Conservation (phyloP, 2,329 filamentous ascomycete genomes). For the Colletotrichum orchidophilum region DNA sequence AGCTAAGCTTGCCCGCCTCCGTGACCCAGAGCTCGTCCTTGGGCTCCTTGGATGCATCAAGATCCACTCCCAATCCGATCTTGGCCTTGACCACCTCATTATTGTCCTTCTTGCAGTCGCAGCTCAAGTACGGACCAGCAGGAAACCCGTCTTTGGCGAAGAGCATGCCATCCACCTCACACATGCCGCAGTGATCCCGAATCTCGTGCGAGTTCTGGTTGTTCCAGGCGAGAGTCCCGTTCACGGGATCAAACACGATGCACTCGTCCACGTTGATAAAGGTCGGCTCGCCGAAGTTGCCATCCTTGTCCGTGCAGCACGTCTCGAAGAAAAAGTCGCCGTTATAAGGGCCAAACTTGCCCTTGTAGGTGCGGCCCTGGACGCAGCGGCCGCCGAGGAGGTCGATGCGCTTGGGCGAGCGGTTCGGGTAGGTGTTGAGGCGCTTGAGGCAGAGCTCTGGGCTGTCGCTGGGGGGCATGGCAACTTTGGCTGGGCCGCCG, state of each 20-base stretch:
- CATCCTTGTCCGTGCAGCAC: constrained; percentile 10
- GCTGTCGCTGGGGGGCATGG: background rate
- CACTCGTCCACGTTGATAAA: constrained; percentile 7
- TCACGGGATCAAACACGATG: background rate
- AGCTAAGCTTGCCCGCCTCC: background rate
- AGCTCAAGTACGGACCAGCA: background rate
- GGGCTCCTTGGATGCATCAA: background rate
- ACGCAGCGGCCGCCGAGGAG: constrained; percentile 1
- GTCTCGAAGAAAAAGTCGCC: constrained; percentile 9
- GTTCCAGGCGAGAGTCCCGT: background rate
- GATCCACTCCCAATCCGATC: background rate
- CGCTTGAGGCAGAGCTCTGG: constrained; percentile 7
- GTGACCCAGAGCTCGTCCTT: background rate
- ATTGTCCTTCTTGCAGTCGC: background rate
- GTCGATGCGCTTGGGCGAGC: background rate
- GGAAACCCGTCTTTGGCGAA: background rate
- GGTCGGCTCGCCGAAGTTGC: background rate
- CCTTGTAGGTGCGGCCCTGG: constrained; percentile 6
- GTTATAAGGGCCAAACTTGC: constrained; percentile 7
- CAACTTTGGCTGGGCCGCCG: background rate
- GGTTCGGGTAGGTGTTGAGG: constrained; percentile 5
- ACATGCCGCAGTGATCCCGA: background rate
- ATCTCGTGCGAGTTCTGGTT: background rate
- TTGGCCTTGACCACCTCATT: background rate
- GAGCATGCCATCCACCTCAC: background rate